Conservation (phyloP, 2,329 filamentous ascomycete genomes). For the Moelleriella libera region DNA sequence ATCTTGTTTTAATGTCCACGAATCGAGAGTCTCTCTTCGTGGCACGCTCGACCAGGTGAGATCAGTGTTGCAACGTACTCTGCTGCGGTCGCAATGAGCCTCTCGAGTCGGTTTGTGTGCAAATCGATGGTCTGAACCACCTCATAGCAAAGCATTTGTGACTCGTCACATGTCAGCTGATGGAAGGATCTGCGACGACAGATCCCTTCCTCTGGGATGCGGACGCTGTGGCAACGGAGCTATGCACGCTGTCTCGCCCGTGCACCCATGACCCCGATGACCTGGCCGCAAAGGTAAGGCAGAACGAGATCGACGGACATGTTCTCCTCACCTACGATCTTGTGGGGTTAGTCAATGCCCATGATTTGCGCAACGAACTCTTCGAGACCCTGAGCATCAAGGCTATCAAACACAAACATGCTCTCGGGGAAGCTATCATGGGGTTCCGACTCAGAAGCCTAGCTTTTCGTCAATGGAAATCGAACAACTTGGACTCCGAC, state of each 20-base stretch:
- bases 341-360: constrained; percentile 17
- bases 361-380: constrained; percentile 27
- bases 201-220: constrained; percentile 69
- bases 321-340: constrained; percentile 45
- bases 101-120: not conserved
- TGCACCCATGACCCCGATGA: constrained; percentile 32
- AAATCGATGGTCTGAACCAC: not conserved
- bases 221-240: constrained; percentile 49
- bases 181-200: constrained; percentile 15
- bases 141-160: not conserved
- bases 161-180: constrained; percentile 6
- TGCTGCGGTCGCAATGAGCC: too few species aligned
- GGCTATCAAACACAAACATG: constrained; percentile 41
- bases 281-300: constrained; percentile 41
- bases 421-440: constrained; percentile 42
- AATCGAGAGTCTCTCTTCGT: too few species aligned
- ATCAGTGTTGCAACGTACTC: too few species aligned
- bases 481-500: constrained; percentile 2
- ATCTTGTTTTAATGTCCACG: too few species aligned
- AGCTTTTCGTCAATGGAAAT: constrained; percentile 25
- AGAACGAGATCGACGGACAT: constrained; percentile 52
- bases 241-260: constrained; percentile 41
- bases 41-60: too few species aligned
- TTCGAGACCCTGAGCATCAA: constrained; percentile 40
- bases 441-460: constrained; percentile 38